Base-by-base conservation (phyloP, 2,329 filamentous ascomycete species). In the Diaporthe eres region DNA sequence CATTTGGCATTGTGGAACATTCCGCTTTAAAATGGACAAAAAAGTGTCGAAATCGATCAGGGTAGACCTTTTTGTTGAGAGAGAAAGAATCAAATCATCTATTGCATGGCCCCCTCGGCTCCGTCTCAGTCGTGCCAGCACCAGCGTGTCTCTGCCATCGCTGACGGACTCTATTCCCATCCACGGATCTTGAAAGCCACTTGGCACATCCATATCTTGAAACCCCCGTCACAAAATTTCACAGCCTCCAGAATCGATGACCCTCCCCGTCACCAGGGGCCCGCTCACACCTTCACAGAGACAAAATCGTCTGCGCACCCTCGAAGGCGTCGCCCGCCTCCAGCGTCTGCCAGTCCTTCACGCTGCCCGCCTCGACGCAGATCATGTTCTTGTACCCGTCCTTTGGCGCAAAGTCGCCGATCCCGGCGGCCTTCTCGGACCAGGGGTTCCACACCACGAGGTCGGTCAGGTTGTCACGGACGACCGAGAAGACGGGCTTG, bases 371-470 rank as follows among this genome's bases (percentile, higher is more conserved):
- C 88, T 99, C 97, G 70, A 98, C 91, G 82, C 97, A 98, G 58
- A 99, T 87, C 95, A 98, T 98, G 76, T 95, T 91, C 88, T 95
- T 95, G 88, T 93, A 98, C 51, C 94, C 97, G 72, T 96, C 94
- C 82, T 97, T 94, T 68, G 97, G 97, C 75, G 90, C 90, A 83
- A 98, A 98, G 84, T 99, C 97, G 71, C 88, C 92, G 86, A 98
- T 98, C 7, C 89, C 89, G 80, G 92, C 91, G 1, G 94, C 92
- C 87, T 97, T 98, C 78, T 96, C 94, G 55, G 90, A 89, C 95
- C 96, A 98, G 2, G 97, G 97, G 85, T 99, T 99, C 97, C 97
- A 99, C 42, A 98, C 94, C 1, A 98, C 96, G 22, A 97, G 92
- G 79, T 98, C 95, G 77, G 91, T 90, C 79, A 99, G 89, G 79